Base-by-base conservation (phyloP, 192 early-diverging fungal species). In the Globomyces pollinis-pini region DNA sequence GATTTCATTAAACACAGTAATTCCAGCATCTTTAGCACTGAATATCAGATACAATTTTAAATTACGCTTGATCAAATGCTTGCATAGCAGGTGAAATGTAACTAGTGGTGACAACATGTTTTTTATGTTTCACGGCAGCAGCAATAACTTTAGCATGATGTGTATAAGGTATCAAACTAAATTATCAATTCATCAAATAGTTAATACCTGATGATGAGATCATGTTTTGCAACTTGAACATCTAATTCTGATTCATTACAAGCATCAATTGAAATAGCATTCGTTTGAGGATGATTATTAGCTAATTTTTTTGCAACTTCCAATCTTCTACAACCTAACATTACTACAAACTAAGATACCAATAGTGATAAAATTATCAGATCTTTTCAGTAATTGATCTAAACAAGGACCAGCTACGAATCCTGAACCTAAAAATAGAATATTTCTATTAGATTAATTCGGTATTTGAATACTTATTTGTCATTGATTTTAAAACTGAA, bases 391-490 rank as follows among this genome's bases (percentile, higher is more conserved):
- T 26, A 99, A 84, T 74, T 94, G 96, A 62, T 91, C 85, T 50
- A 89, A 85, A 65, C 89, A 88, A 32, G 96, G 96, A 62, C 87
- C 90, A 62, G 96, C 94, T 42, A 99, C 96, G 70, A 90, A 99
- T 54, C 96, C 96, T 32, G 91, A 88, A 44, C 96, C 96, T 55
- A 99, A 86, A 24, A 99, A 86, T 60, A 99, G 83, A 69, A 99
- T 92, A 54, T 87, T 43, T 43, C 41, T 43, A 16, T 13, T 42
- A n/a, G n/a, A n/a, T n/a, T n/a, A n/a, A n/a, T n/a, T n/a, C n/a
- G n/a, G n/a, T n/a, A n/a, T n/a, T n/a, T n/a, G n/a, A n/a, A n/a
- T n/a, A n/a, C n/a, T n/a, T n/a, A n/a, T n/a, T n/a, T n/a, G n/a
- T n/a, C n/a, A n/a, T n/a, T n/a, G n/a, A n/a, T n/a, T n/a, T n/a